Percentiles rank a stretch among this genome's conserved stretches.
Evolutionary conservation across 768 basidiomycete genomes (phyloP).

Genomic region (Collybiopsis luxurians): DNA sequence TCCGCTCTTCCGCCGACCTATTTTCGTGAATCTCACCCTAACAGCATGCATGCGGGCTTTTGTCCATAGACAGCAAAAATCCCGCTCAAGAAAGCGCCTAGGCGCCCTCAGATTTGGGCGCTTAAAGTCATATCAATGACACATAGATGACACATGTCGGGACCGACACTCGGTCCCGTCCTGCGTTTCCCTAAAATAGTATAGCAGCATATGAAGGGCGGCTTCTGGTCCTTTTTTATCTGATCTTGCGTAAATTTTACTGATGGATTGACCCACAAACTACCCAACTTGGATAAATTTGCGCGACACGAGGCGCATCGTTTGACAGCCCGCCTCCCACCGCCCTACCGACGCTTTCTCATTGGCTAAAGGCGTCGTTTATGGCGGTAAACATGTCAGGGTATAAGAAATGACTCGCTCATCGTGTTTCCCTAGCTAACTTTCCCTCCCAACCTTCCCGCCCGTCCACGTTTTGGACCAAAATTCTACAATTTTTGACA

Average conservation of each 20-base stretch:
- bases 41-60: no score
- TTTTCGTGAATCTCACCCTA: no score
- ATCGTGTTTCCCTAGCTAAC: neutral
- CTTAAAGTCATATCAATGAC: neutral
- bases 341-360: neutral
- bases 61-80: no score
- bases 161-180: constrained; percentile 1
- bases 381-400: neutral
- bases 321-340: constrained; percentile 1
- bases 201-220: neutral
- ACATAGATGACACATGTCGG: neutral
- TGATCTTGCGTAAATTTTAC: neutral
- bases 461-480: neutral
- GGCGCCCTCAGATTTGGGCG: neutral
- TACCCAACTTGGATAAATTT: neutral
- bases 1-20: no score
- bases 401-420: constrained; percentile 7
- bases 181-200: neutral
- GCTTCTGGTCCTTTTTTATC: neutral
- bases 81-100: neutral
- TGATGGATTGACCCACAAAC: neutral
- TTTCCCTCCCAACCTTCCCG: neutral
- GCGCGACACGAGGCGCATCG: neutral
- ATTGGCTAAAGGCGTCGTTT: neutral
- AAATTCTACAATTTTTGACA: neutral